Evolutionary conservation across 306 rosid species (phyloP).

Genomic region (Castanea mollissima): DNA sequence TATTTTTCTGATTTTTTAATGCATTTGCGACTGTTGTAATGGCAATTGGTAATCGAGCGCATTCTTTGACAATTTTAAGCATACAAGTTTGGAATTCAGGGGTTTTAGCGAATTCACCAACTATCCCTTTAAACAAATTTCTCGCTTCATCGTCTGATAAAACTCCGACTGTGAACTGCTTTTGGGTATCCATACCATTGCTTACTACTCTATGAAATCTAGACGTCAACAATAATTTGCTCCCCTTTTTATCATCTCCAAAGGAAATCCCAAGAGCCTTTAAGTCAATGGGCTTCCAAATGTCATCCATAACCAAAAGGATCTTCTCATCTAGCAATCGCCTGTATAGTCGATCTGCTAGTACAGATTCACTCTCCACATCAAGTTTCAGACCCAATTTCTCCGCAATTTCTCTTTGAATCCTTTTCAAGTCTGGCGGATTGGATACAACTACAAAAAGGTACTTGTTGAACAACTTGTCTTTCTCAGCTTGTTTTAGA

Average conservation of each 20-base stretch:
- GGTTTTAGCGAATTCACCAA: too few species aligned
- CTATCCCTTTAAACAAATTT: neutral
- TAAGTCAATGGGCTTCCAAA: neutral
- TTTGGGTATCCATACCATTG: neutral
- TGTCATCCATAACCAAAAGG: neutral
- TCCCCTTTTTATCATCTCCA: neutral
- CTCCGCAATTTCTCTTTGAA: too few species aligned
- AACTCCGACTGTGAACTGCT: neutral
- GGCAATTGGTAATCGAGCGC: neutral
- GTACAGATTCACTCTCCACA: too few species aligned
- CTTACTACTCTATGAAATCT: neutral
- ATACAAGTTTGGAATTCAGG: fast-evolving
- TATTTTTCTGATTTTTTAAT: neutral
- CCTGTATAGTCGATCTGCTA: too few species aligned
- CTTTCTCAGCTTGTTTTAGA: too few species aligned
- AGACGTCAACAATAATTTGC: neutral
- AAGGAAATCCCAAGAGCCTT: neutral
- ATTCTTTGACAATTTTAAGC: neutral
- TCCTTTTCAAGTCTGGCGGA: too few species aligned
- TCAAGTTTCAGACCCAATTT: too few species aligned
- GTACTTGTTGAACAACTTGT: too few species aligned
- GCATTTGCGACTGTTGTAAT: neutral
- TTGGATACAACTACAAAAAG: too few species aligned
- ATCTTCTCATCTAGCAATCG: too few species aligned
- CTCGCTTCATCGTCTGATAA: neutral